Evolutionary conservation across 352 stramenopile genomes (phyloP), one percentile per base, ranked within the genome.

Genomic region (Phytophthora vignae): DNA sequence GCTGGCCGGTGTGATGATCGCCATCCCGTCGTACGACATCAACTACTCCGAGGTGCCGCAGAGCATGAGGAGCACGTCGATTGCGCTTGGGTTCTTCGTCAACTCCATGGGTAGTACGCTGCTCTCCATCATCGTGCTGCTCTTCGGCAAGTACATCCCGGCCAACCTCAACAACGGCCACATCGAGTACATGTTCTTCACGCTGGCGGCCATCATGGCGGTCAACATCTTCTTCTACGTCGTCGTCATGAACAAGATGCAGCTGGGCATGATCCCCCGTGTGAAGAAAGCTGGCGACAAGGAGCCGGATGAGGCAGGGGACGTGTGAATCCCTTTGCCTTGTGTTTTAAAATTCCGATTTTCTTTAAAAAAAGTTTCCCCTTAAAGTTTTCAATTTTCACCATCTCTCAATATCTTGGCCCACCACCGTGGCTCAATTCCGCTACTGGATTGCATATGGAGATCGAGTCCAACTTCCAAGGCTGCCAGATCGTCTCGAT

Each of bases 131-230:
- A 55, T 55, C 19, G 49, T 55, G 49, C 49, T 55, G 2, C 49
- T 55, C 21, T 55, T 55, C 22, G 49, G 49, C 12, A 55, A 55
- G 49, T 55, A 55, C 49, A 55, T 55, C 49, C 49, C 49, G 4
- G 15, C 49, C 49, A 55, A 55, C 49, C 49, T 55, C 5, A 55
- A 55, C 49, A 36, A 55, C 12, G 49, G 49, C 10, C 49, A 55
- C 49, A 55, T 55, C 49, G 49, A 55, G 49, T 55, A 55, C 49
- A 55, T 55, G 49, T 55, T 55, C 22, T 55, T 55, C 49, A 55
- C 49, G 49, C 49, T 55, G 22, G 49, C 49, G 7, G 49, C 49
- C 5, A 33, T 55, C 49, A 55, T 55, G 49, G 49, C 33, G 21
- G 49, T 55, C 49, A 55, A 55, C 4, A 55, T 55, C 12, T 55